These are phyloP conservation scores for Magnusiomyces suaveolens DNA, from an alignment of 1,139 yeast genomes.

Conservation along the genomic window DNA sequence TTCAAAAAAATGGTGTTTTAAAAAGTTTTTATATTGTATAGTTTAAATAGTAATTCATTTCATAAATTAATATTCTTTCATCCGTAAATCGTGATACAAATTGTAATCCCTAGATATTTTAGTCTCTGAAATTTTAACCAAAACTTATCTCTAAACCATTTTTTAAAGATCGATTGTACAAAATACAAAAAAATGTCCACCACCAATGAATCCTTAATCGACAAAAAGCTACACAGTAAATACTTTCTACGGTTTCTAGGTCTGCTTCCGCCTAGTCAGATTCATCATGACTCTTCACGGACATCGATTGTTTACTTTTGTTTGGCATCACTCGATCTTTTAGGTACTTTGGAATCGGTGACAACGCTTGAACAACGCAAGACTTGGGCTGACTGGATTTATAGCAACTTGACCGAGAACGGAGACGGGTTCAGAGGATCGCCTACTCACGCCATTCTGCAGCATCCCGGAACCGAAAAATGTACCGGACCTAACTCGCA, in stretches of 20 bases:
- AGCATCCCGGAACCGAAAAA: no score
- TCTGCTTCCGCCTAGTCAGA: conserved; percentile 30
- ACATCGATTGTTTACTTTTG: conserved; percentile 59
- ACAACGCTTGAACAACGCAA: conserved; percentile 25
- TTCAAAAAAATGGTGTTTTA: no score
- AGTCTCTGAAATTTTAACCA: no score
- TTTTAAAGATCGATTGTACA: no score
- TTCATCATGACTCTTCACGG: conserved; percentile 48
- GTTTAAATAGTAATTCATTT: no score
- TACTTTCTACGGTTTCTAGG: conserved; percentile 30
- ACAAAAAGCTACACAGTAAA: conserved; percentile 19
- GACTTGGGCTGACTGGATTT: conserved; percentile 40
- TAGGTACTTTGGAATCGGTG: conserved; percentile 34
- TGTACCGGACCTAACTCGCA: no score
- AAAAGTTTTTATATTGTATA: no score
- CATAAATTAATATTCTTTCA: no score
- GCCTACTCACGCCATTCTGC: conserved; percentile 33
- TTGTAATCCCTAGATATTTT: no score
- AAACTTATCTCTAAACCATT: no score
- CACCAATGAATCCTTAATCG: not conserved
- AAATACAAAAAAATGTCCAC: no score
- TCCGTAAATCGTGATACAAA: no score
- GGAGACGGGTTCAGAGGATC: conserved; percentile 50
- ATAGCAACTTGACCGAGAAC: conserved; percentile 38
- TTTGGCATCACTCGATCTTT: conserved; percentile 49